Evolutionary conservation across 495 filamentous ascomycete species (phyloP), one percentile per base, ranked within the genome.

Genomic region (Cercophora samala): DNA sequence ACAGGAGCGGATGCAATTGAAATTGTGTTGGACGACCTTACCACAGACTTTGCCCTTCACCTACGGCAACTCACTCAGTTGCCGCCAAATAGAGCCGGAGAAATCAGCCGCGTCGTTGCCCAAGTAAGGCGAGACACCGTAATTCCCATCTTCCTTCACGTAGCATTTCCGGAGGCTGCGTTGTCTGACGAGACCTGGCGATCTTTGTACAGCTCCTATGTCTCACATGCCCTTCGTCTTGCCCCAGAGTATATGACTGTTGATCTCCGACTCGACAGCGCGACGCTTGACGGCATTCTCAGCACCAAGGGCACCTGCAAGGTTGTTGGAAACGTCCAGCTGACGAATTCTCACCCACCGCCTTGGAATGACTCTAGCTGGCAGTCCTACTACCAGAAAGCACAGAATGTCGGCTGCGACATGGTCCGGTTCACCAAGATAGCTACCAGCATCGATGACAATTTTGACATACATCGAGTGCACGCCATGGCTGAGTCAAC

Each of bases 1-100:
- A 82, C 84, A 42, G 89, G 88, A 0, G 85, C 85, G 17, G 89
- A 92, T 80, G 88, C 85, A 3, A 85, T 92, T 55, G 88, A 92
- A 70, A 77, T 92, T 4, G 83, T 86, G 26, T 77, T 90, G 23
- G 87, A 90, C 67, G 75, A 75, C 37, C 78, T 65, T 82, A 79
- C 80, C 59, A 73, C 37, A 66, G 75, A 51, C 74, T 78, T 46
- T 72, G 79, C 70, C 70, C 76, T 51, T 70, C 66, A 24, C 68
- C 72, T 26, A 72, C 83, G 67, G 77, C 79, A 69, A 78, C 80
- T 70, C 74, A 82, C 60, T 78, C 85, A 25, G 74, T 80, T 70
- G 69, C 78, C 59, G 72, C 84, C 71, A 71, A 82, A 65, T 73
- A 55, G 80, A 72, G 68, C 73, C 64, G 69, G 80, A 76, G 67